Base-by-base conservation (phyloP, 768 basidiomycete genomes). In the Goffeauzyma gilvescens region DNA sequence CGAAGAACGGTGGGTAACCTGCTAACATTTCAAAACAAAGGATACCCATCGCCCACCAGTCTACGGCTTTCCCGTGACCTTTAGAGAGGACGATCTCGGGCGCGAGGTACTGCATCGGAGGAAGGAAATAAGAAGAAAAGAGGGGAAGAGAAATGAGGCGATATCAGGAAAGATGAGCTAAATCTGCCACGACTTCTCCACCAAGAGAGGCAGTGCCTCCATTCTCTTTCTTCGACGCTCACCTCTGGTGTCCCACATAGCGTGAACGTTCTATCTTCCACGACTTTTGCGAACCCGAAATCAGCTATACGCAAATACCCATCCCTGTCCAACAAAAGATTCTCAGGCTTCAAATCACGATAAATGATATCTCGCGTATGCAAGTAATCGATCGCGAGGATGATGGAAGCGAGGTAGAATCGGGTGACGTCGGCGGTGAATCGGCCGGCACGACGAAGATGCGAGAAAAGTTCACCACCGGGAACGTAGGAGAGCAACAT, bases 1-100 rank as follows among this genome's bases (percentile, higher is more conserved):
- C 87, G 64, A 85, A 95, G 71, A 96, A 98, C 17, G 93, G 93
- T 0, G 90, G 89, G 58, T 90, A 96, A 1, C 93, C 93, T 24
- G 90, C 90, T 32, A 98, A 75, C 87, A 96, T 95, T 63, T 98
- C 93, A 62, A 90, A 98, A 62, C 83, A 85, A 26, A 98, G 70
- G 34, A 96, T 82, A 15, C 93, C 93, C 55, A 87, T 80, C 7
- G 93, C 90, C 93, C 93, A 98, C 87, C 87, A 98, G 60, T 98
- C 90, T 5, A 87, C 89, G 7, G 89, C 87, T 63, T 93, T 90
- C 9, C 87, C 87, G 64, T 98, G 93, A 9, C 93, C 93, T 49
- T 90, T 87, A 5, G 84, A 86, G 57, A 90, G 80, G 45, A 98
- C 93, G 45, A 98, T 93, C 66, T 98, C 93, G 15, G 93, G 93